Conservation (phyloP, 176 grass and related monocot genomes). For the Zoysia japonica region DNA sequence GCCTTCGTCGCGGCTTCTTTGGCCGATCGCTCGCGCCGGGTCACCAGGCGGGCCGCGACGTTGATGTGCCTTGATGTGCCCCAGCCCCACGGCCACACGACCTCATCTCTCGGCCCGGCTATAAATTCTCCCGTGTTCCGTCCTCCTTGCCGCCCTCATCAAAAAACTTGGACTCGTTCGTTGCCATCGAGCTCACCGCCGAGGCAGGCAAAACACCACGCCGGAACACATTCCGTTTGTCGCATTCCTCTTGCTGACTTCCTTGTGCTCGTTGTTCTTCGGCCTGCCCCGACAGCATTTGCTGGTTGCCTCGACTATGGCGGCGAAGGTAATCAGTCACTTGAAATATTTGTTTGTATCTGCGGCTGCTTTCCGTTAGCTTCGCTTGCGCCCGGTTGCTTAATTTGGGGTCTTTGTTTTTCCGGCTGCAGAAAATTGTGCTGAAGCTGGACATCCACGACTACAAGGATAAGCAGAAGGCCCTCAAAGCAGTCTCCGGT, state of each 20-base stretch:
- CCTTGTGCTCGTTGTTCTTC: neutral
- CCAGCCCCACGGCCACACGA: no score
- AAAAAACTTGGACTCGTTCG: neutral
- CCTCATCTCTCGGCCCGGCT: neutral
- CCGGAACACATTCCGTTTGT: neutral
- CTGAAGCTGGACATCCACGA: conserved; percentile 83
- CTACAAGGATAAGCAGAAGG: conserved; percentile 74
- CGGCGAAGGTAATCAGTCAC: neutral
- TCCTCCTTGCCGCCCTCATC: neutral
- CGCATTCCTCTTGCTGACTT: neutral
- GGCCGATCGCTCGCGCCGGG: neutral
- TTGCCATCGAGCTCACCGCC: conserved; percentile 12
- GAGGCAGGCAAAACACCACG: neutral
- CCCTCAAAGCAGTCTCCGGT: conserved; percentile 60
- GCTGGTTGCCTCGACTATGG: neutral
- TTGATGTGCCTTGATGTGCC: neutral
- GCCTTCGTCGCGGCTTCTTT: conserved; percentile 41
- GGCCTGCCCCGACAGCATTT: neutral
- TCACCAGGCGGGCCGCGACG: neutral
- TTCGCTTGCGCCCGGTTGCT: neutral
- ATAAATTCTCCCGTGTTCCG: neutral
- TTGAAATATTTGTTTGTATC: neutral
- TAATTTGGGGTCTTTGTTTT: neutral
- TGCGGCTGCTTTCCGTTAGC: neutral
- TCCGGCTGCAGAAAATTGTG: conserved; percentile 52